phyloP scores from a whole-genome alignment of 164 flowering plant genomes.

The Warburgia ugandensis region DNA sequence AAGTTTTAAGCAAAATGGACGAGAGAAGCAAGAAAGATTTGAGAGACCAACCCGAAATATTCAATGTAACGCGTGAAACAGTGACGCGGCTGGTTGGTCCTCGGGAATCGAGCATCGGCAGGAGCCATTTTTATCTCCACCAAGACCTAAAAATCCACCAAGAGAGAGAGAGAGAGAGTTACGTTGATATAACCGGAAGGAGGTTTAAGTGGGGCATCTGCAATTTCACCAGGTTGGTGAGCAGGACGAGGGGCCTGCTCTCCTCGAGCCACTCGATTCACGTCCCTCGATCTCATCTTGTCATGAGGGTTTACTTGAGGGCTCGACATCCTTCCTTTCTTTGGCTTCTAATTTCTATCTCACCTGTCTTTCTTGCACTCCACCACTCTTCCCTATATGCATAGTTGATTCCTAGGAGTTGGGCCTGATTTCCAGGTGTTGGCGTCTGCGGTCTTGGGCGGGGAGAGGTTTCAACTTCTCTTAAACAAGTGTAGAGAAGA shows the following conservation, averaged over 20 bases:
- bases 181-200: background rate
- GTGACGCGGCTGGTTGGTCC: conserved; percentile 29
- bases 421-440: too few relatives aligned
- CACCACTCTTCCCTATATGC: too few relatives aligned
- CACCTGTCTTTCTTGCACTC: too few relatives aligned
- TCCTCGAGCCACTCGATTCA: conserved; percentile 32
- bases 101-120: conserved; percentile 14
- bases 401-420: too few relatives aligned
- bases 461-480: too few relatives aligned
- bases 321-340: background rate
- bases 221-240: conserved; percentile 23
- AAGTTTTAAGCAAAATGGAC: too few relatives aligned
- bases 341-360: too few relatives aligned
- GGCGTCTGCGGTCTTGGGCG: too few relatives aligned
- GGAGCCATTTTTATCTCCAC: conserved; percentile 17
- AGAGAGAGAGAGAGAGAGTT: too few relatives aligned
- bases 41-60: conserved; percentile 21
- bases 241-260: conserved; percentile 42
- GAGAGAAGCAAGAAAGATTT: too few relatives aligned
- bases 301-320: conserved; percentile 21
- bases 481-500: too few relatives aligned
- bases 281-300: conserved; percentile 37
- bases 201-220: conserved; percentile 8
- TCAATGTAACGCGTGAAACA: conserved; percentile 30
- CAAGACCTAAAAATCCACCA: too few relatives aligned